Evolutionary conservation across 257 asterid genomes (phyloP).

Genomic region (Fraxinus pennsylvanica): DNA sequence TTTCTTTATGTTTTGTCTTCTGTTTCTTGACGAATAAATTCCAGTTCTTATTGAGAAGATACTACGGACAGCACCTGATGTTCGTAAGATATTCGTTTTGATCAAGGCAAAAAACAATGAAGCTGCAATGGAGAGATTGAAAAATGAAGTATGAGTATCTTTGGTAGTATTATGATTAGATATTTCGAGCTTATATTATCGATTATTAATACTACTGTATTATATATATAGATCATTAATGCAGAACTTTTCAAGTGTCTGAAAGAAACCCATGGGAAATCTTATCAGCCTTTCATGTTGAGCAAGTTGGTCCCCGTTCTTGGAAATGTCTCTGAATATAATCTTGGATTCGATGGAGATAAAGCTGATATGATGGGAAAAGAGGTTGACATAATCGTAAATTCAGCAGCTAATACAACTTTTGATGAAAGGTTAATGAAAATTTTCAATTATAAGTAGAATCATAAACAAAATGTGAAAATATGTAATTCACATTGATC

Average conservation of each 20-base stretch:
- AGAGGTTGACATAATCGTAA: slow-evolving; percentile 73
- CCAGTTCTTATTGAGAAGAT: slow-evolving; percentile 90
- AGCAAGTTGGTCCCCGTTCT: slow-evolving; percentile 80
- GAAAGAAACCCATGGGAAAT: slow-evolving; percentile 72
- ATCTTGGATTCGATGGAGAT: slow-evolving; percentile 70
- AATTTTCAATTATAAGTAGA: neutral
- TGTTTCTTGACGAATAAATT: slow-evolving; percentile 8
- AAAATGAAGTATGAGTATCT: slow-evolving; percentile 61
- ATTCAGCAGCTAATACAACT: slow-evolving; percentile 91
- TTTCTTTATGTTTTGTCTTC: neutral
- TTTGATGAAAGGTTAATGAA: slow-evolving; percentile 74
- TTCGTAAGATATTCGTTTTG: slow-evolving; percentile 65
- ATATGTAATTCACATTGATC: neutral
- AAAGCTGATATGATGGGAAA: slow-evolving; percentile 46
- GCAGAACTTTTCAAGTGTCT: slow-evolving; percentile 77
- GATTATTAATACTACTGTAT: neutral
- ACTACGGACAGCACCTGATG: slow-evolving; percentile 83
- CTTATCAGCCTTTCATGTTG: slow-evolving; percentile 74
- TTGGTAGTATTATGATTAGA: neutral
- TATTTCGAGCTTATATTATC: neutral
- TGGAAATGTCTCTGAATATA: slow-evolving; percentile 75
- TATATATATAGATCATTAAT: slow-evolving; percentile 49
- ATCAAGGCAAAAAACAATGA: slow-evolving; percentile 80
- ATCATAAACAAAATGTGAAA: neutral
- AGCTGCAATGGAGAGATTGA: slow-evolving; percentile 65